These are phyloP conservation scores for Aspergillus brunneoviolaceus DNA, from an alignment of 2,329 filamentous ascomycete genomes.

Conservation along the genomic window DNA sequence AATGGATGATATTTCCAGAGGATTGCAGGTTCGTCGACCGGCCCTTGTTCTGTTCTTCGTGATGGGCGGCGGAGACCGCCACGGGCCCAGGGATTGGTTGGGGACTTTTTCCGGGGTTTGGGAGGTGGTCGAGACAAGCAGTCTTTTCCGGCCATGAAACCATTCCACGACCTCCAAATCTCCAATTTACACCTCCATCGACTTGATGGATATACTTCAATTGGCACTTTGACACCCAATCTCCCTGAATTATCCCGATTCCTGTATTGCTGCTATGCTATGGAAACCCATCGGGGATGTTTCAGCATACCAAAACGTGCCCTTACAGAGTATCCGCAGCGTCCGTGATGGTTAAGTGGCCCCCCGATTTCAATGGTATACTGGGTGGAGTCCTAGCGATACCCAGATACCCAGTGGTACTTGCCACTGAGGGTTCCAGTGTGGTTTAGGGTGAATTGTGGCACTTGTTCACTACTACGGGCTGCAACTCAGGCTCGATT, in stretches of 20 bases:
- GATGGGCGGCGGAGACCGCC: conserved; percentile 14
- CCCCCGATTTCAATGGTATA: not conserved
- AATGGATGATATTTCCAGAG: not conserved
- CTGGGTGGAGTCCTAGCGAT: not conserved
- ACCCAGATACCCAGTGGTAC: not conserved
- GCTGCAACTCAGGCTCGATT: not conserved
- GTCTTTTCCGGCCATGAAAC: not conserved
- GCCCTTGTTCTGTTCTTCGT: not conserved
- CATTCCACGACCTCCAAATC: not conserved
- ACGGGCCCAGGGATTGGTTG: conserved; percentile 17
- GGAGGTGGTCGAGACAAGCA: not conserved
- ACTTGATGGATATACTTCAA: not conserved
- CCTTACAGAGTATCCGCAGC: not conserved
- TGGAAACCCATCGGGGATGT: too few species aligned
- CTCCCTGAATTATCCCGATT: too few species aligned
- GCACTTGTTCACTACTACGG: not conserved
- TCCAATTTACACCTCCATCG: not conserved
- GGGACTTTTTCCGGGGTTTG: conserved; percentile 13
- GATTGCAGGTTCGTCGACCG: not conserved
- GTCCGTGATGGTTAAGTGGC: not conserved
- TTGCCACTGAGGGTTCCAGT: not conserved
- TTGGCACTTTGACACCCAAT: too few species aligned
- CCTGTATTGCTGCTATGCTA: too few species aligned
- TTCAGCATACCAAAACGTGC: not conserved
- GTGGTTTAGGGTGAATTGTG: not conserved